Base-by-base conservation (phyloP, 129 eudicot species). In the Centella asiatica region DNA sequence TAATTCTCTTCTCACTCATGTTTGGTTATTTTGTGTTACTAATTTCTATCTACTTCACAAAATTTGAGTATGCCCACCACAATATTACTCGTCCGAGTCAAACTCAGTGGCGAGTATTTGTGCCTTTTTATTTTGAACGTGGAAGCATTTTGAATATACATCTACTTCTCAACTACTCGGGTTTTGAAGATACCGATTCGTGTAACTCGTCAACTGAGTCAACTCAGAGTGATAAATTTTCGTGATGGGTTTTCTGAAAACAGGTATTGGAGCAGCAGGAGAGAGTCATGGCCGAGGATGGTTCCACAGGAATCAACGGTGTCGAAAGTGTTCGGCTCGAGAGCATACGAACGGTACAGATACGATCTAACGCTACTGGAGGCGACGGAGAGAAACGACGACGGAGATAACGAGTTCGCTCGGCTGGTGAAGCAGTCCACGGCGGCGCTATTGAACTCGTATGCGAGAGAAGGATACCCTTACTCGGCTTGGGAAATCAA, bases 261-360 rank as follows among this genome's bases (percentile, higher is more conserved):
- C 59, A 85, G 97, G 81, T 89, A 77, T 25, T 89, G 95, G 97
- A 86, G 95, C 77, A 83, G 95, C 80, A 67, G 88, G 67, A 66
- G 64, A 34, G 95, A 83, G 64, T 57, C 84, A 45, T 89, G 97
- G 97, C 97, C 95, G 18, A 80, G 80, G 76, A 89, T 89, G 92
- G 88, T 83, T 28, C 97, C 92, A 14, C 74, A 78, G 71, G 78
- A 57, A 57, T 80, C 95, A 15, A 78, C 95, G 65, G 88, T 89
- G 32, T 83, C 95, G 0, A 89, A 85, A 10, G 88, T 89, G 22
- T 89, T 85, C 53, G 97, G 97, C 22, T 86, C 95, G 15, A 72
- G 93, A 37, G 95, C 85, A 3, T 74, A 66, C 58, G 95, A 90
- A 72, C 84, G 95, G 67, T 90, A 69, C 89, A 76, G 87, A 29